A percentile compares a stretch with the other conserved stretches of the same genome.
These are phyloP conservation scores for Cardamine occulta DNA, from an alignment of 345 rosid genomes.

Conservation along the genomic window DNA sequence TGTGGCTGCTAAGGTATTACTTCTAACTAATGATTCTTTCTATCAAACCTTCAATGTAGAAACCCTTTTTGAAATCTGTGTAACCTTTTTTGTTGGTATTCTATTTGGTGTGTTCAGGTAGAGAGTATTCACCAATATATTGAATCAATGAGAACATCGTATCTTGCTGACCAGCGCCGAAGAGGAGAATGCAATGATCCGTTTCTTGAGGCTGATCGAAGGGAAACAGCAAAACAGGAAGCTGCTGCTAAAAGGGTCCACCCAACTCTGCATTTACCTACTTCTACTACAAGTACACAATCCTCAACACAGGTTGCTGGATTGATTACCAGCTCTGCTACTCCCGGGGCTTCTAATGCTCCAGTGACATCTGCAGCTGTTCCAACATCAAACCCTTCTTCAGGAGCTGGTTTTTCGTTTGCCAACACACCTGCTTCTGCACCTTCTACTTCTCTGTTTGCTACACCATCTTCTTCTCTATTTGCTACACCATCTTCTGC, in stretches of 20 bases:
- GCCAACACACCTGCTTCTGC: conserved; percentile 67
- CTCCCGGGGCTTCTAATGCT: conserved; percentile 51
- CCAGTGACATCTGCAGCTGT: conserved; percentile 56
- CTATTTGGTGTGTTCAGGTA: conserved; percentile 49
- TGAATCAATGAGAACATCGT: conserved; percentile 85
- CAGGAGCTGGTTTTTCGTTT: conserved; percentile 74
- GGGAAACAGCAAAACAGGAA: conserved; percentile 94
- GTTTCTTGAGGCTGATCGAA: conserved; percentile 95
- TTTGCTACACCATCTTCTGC: conserved; percentile 71
- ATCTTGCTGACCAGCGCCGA: conserved; percentile 85
- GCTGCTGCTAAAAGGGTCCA: conserved; percentile 96
- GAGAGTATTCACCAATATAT: conserved; percentile 92
- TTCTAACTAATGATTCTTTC: conserved; percentile 1
- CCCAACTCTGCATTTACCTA: conserved; percentile 91
- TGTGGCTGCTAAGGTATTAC: conserved; percentile 89
- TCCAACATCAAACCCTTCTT: conserved; percentile 54
- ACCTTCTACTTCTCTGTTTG: conserved; percentile 33
- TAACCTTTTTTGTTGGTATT: background rate
- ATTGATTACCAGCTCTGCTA: conserved; percentile 57
- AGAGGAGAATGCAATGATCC: conserved; percentile 85
- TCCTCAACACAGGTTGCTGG: conserved; percentile 77
- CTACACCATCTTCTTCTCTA: conserved; percentile 59
- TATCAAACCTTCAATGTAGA: background rate
- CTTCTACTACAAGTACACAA: conserved; percentile 57
- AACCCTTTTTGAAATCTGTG: conserved; percentile 1